Evolutionary conservation across 257 asterid species (phyloP), one percentile per base, ranked within the genome.

Genomic region (Knoxia roxburghii): DNA sequence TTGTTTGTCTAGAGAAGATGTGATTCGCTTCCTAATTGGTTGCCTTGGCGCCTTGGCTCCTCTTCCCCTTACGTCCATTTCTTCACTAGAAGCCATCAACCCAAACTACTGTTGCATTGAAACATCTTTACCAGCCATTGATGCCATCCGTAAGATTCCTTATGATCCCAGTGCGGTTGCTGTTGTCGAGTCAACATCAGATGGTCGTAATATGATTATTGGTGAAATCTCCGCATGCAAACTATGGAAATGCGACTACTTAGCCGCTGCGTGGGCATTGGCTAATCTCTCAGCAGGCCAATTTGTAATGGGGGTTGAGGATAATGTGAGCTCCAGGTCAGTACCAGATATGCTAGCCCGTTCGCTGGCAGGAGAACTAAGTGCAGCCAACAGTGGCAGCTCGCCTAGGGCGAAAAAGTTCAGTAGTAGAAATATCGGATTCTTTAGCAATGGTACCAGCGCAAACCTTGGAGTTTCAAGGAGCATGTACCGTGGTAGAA

Each of bases 41-140:
- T 94, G 97, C 83, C 92, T 94, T 18, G 99, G 99, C 24, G 99
- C 97, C 72, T 84, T 94, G 41, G 99, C 99, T 62, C 99, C 99
- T 60, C 35, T 90, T 27, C 97, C 99, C 33, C 97, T 93, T n/a
- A 82, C 95, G 51, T 79, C 99, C 18, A 85, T 93, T 32, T 76
- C 95, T 58, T 81, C 89, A 72, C 81, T 93, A 3, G 86, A 82
- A 70, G 90, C 87, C 61, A 79, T 93, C 73, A 88, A 85, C 74
- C 85, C 89, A 30, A 79, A 82, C 82, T 93, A 86, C 78, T 70
- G 77, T 72, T 81, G 70, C 73, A 75, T 90, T 21, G 90, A 85
- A 45, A 82, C 95, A 43, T 81, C 97, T 64, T 72, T 65, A 66
- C 85, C 95, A 13, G 97, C 99, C 39, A 68, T 80, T 45, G 90